Conservation (phyloP, 1,284 basidiomycete species). For the Cutaneotrichosporon cutaneum region DNA sequence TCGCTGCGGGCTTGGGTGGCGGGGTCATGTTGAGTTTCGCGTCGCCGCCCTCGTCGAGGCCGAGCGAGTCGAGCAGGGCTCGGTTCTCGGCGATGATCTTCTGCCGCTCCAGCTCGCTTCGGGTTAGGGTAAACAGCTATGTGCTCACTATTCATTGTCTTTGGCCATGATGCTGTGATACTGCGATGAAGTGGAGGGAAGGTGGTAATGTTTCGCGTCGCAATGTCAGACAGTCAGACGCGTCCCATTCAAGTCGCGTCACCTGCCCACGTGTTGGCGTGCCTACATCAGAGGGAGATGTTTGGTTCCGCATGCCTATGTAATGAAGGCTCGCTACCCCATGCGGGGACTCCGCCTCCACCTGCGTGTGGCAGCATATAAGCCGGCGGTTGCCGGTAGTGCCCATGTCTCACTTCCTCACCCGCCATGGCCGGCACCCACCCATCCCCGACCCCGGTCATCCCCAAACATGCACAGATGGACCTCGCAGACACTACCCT, state of each 20-base stretch:
- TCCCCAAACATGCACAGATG: neutral
- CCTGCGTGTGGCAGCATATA: no score
- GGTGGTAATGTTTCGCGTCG: slow-evolving; percentile 1
- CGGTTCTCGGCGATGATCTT: slow-evolving; percentile 53
- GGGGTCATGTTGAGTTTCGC: slow-evolving; percentile 27
- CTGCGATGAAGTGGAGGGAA: neutral
- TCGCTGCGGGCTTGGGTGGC: slow-evolving; percentile 13
- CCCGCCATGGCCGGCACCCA: neutral
- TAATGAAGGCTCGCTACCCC: no score
- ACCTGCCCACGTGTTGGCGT: neutral
- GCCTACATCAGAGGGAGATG: neutral
- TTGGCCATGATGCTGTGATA: neutral
- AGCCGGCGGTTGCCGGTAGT: neutral
- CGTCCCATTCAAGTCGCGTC: slow-evolving; percentile 8
- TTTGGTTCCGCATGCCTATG: slow-evolving; percentile 8
- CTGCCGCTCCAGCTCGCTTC: slow-evolving; percentile 51
- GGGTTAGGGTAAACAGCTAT: neutral
- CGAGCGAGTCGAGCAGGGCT: slow-evolving; percentile 50
- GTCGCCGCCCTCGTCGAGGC: slow-evolving; percentile 42
- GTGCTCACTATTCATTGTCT: slow-evolving; percentile 1
- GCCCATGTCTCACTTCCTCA: neutral
- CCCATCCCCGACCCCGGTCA: neutral
- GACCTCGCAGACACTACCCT: slow-evolving; percentile 26
- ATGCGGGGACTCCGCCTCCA: neutral
- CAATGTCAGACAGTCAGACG: neutral